Base-by-base conservation (phyloP, 140 eudicot species). In the Oenanthe javanica region DNA sequence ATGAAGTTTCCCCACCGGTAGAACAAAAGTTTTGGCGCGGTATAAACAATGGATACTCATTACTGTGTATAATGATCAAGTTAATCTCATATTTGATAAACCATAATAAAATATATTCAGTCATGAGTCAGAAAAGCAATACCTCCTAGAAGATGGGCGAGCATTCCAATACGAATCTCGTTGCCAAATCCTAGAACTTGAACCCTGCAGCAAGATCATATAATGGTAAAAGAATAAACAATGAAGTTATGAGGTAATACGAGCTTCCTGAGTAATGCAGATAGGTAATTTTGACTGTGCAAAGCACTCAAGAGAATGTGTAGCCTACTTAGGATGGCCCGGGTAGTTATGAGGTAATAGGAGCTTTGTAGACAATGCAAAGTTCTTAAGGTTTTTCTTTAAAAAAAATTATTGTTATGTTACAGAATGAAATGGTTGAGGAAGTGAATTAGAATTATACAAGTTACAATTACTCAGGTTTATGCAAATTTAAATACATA, bases 121-220 rank as follows among this genome's bases (percentile, higher is more conserved):
- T 50, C 45, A 51, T 3, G 36, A 49, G 15, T 36, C 4, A 25
- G 21, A 67, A 71, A 66, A 81, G 90, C 96, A 61, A 36, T 83
- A 93, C 99, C 99, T 91, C 81, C 96, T 90, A 10, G 97, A 91
- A 42, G 99, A 89, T 11, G 99, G 98, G 76, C 98, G 91, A 25
- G 98, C 97, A 89, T 89, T 92, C 99, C 99, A 96, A 79, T 93
- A 96, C 25, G 99, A 93, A 85, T 91, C 94, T 57, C 98, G 96
- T 86, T 96, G 99, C 99, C 99, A 96, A 87, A 96, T 93, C 74
- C 97, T 88, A 81, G 99, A 93, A 81, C 94, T 93, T 54, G 99
- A 96, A 88, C 99, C 99, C 99, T 96, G 89, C 85, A 78, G 48
- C 71, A 73, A 79, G 67, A 81, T 13, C 36, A 27, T 48, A 55